Conservation (phyloP, 495 filamentous ascomycete species). For the Daldinia caldariorum region DNA sequence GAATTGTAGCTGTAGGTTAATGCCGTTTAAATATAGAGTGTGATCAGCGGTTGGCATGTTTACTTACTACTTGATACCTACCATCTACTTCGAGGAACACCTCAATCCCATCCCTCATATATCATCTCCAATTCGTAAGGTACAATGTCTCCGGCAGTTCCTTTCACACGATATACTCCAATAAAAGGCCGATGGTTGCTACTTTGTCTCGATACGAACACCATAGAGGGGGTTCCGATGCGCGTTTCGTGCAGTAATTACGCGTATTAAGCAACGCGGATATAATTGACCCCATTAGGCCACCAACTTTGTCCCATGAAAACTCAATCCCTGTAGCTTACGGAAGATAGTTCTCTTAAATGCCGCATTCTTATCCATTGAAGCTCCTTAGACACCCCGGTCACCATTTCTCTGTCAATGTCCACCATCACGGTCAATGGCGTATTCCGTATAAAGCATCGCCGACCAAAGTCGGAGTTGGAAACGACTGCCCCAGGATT, state of each 20-base stretch:
- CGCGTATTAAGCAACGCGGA: slow-evolving; percentile 1
- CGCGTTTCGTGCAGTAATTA: background rate
- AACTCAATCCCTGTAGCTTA: background rate
- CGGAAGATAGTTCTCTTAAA: background rate
- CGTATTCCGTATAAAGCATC: background rate
- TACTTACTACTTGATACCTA: background rate
- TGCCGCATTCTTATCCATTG: background rate
- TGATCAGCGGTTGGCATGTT: background rate
- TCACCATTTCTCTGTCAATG: background rate
- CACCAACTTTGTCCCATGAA: background rate
- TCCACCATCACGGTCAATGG: background rate
- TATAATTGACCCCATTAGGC: slow-evolving; percentile 8
- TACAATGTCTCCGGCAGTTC: background rate
- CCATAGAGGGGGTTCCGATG: background rate
- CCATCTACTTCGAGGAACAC: background rate
- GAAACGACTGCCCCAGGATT: background rate
- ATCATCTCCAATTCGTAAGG: background rate
- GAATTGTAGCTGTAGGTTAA: background rate
- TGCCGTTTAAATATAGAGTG: background rate
- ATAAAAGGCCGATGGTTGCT: background rate
- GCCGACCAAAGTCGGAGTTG: background rate
- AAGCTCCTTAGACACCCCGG: background rate
- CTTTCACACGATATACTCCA: background rate
- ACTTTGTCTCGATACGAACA: background rate
- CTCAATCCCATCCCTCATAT: background rate